These are phyloP conservation scores for Dioscorea dumetorum DNA, from an alignment of 106 monocot genomes.

Conservation along the genomic window DNA sequence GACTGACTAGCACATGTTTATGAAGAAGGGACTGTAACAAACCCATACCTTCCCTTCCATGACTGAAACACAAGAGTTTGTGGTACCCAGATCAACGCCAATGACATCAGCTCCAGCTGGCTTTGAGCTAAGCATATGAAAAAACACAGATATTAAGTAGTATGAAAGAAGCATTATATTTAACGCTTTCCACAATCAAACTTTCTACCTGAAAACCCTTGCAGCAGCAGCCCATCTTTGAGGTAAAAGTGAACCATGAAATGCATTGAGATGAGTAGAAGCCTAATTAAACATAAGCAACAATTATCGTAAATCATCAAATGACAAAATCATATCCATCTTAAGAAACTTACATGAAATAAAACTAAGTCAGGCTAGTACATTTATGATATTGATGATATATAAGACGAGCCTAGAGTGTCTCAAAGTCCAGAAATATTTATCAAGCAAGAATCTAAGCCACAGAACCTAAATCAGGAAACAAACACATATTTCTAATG, in stretches of 20 bases:
- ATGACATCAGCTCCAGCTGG: conserved; percentile 54
- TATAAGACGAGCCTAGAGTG: not conserved
- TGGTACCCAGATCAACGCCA: conserved; percentile 80
- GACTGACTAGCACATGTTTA: too few species aligned
- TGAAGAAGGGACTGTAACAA: too few species aligned
- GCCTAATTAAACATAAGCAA: conserved; percentile 19
- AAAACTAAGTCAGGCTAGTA: not conserved
- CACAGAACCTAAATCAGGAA: not conserved
- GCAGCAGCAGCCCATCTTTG: conserved; percentile 30
- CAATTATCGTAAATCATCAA: not conserved
- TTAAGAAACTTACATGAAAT: not conserved
- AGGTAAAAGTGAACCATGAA: conserved; percentile 12
- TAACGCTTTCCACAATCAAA: not conserved
- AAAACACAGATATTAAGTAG: not conserved
- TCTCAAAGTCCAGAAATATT: not conserved
- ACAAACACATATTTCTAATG: not conserved
- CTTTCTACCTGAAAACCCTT: conserved; percentile 50
- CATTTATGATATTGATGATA: not conserved
- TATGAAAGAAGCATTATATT: not conserved
- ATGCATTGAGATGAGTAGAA: conserved; percentile 13
- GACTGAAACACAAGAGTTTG: conserved; percentile 78
- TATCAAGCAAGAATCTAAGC: not conserved
- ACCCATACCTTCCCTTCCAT: conserved; percentile 79
- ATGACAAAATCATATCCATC: not conserved
- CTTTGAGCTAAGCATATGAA: conserved; percentile 33